Percentiles rank a stretch among this genome's conserved stretches.
These are phyloP conservation scores for Hypomontagnella monticulosa DNA, from an alignment of 495 filamentous ascomycete genomes.

Conservation along the genomic window DNA sequence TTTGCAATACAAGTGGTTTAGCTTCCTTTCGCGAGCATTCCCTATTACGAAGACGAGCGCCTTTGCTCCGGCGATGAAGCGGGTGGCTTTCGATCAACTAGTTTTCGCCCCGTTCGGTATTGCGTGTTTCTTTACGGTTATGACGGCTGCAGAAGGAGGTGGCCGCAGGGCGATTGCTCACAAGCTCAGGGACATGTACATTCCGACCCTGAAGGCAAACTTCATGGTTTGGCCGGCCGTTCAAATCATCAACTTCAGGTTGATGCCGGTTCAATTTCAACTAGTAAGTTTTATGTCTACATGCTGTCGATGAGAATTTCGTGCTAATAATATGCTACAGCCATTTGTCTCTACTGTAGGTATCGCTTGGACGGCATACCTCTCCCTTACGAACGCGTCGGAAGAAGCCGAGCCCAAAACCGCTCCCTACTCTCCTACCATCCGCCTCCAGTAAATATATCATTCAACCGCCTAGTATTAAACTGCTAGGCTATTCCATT, in stretches of 20 bases:
- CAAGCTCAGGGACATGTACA: constrained; percentile 93
- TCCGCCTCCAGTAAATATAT: constrained; percentile 42
- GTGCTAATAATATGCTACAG: constrained; percentile 55
- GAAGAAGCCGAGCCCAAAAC: constrained; percentile 64
- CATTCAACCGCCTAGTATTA: background rate
- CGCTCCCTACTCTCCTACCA: constrained; percentile 43
- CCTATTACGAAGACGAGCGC: constrained; percentile 82
- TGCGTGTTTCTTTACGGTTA: constrained; percentile 90
- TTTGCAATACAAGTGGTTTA: constrained; percentile 96
- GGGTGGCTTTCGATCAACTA: constrained; percentile 93
- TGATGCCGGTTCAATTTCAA: constrained; percentile 96
- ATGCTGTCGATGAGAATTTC: constrained; percentile 4
- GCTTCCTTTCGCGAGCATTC: constrained; percentile 82
- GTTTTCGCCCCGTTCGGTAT: constrained; percentile 93
- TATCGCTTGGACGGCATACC: constrained; percentile 99
- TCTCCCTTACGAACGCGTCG: constrained; percentile 91
- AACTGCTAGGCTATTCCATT: constrained; percentile 5
- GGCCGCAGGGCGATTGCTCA: constrained; percentile 78
- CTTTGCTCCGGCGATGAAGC: constrained; percentile 81
- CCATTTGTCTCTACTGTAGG: constrained; percentile 96
- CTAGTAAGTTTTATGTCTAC: constrained; percentile 72
- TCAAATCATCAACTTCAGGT: constrained; percentile 94
- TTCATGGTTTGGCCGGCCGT: constrained; percentile 96
- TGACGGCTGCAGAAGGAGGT: constrained; percentile 96
- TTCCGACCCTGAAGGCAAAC: constrained; percentile 95